These are phyloP conservation scores for Kokia cookei DNA, from an alignment of 441 rosid species.

Conservation along the genomic window DNA sequence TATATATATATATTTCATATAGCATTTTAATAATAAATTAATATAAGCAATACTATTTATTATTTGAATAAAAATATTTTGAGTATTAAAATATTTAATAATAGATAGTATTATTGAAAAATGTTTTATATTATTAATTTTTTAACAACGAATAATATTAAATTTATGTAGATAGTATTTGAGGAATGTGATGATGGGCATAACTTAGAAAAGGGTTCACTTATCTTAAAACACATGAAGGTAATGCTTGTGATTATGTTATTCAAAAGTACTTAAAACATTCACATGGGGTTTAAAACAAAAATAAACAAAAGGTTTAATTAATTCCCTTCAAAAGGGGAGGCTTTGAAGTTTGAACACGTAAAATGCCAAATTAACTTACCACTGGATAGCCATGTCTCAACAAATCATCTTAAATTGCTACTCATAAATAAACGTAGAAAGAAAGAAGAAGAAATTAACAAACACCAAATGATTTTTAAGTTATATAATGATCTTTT, in stretches of 20 bases:
- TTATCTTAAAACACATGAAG: background rate
- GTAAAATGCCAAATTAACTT: background rate
- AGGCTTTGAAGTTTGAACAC: background rate
- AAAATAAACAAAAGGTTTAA: background rate
- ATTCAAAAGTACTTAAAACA: background rate
- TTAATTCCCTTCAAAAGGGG: background rate
- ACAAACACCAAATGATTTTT: background rate
- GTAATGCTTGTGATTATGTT: background rate
- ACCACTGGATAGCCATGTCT: background rate
- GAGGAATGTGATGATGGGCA: background rate
- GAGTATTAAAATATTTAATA: no score
- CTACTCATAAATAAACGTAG: background rate
- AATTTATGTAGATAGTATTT: background rate
- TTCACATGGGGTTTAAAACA: background rate
- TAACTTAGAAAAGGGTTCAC: background rate
- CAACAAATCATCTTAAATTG: background rate
- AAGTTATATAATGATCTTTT: background rate
- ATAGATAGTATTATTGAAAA: no score
- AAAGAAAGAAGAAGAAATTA: background rate
- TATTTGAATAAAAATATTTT: no score
- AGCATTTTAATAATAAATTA: no score
- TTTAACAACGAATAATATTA: no score
- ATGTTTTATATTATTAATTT: no score
- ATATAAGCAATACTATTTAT: no score
- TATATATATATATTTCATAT: no score